A percentile compares a stretch with the other conserved stretches of the same genome.
phyloP scores from a whole-genome alignment of 1,284 basidiomycete species.

The Coniophora puteana region DNA sequence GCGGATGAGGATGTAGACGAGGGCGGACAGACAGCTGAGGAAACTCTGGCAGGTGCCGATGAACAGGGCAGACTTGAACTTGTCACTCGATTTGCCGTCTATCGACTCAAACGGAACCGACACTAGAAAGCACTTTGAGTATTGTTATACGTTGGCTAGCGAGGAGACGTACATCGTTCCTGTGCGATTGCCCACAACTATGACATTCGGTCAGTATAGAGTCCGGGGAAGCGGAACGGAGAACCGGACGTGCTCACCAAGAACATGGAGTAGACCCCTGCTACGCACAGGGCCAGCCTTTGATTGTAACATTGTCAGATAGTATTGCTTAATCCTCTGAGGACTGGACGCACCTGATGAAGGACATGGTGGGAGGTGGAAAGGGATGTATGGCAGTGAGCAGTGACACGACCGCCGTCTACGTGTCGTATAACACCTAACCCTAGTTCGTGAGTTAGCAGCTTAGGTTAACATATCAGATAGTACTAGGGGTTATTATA shows the following conservation, averaged over 20 bases:
- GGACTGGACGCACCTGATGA: slow-evolving; percentile 20
- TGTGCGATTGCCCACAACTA: slow-evolving; percentile 90
- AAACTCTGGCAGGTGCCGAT: slow-evolving; percentile 87
- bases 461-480: too few species aligned
- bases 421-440: slow-evolving; percentile 24
- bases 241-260: slow-evolving; percentile 42
- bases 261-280: slow-evolving; percentile 79
- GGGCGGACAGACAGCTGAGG: slow-evolving; percentile 75
- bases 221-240: slow-evolving; percentile 5
- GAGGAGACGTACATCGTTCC: slow-evolving; percentile 69
- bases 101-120: slow-evolving; percentile 79
- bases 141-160: slow-evolving; percentile 1
- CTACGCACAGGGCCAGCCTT: slow-evolving; percentile 62
- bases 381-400: not conserved
- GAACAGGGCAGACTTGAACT: slow-evolving; percentile 86
- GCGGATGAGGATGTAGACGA: slow-evolving; percentile 75
- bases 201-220: slow-evolving; percentile 10
- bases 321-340: not conserved
- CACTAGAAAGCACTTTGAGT: slow-evolving; percentile 42
- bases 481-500: too few species aligned
- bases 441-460: slow-evolving; percentile 13
- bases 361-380: slow-evolving; percentile 15
- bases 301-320: not conserved
- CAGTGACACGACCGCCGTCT: slow-evolving; percentile 5
- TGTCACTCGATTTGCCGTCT: slow-evolving; percentile 61